Percentiles rank a stretch among this genome's conserved stretches.
These are phyloP conservation scores for Solanum corneliomulleri DNA, from an alignment of 257 asterid species.

Conservation along the genomic window DNA sequence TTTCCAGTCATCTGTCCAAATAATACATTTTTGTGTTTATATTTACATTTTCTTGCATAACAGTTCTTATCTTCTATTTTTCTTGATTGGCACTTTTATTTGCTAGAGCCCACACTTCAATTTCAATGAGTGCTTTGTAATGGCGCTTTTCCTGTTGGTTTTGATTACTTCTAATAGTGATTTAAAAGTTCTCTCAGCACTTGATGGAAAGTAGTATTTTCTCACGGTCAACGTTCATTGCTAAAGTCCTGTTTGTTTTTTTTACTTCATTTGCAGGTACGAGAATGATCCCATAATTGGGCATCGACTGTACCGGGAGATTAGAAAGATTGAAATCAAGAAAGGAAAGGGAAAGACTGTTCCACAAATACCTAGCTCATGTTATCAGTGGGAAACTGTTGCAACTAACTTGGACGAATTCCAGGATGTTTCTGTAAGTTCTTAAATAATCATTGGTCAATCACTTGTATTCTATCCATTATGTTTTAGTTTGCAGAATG, in stretches of 20 bases:
- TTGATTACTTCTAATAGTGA: neutral
- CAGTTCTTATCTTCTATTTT: neutral
- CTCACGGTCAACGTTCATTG: neutral
- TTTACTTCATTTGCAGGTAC: constrained; percentile 38
- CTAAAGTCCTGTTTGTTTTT: neutral
- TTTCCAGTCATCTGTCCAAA: neutral
- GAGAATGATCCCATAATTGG: constrained; percentile 88
- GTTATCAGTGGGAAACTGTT: constrained; percentile 91
- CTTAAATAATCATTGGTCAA: neutral
- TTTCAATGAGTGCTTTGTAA: neutral
- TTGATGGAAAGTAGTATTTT: neutral
- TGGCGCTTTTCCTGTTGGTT: neutral
- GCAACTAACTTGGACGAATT: constrained; percentile 93
- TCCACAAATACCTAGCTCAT: constrained; percentile 65
- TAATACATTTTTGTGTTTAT: neutral
- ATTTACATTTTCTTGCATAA: neutral
- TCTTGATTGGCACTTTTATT: neutral
- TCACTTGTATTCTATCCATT: neutral
- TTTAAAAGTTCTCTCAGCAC: neutral
- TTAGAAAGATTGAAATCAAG: constrained; percentile 76
- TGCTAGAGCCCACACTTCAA: neutral
- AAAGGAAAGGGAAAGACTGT: constrained; percentile 76
- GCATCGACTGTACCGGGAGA: constrained; percentile 85
- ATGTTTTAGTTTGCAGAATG: neutral
- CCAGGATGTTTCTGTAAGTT: constrained; percentile 76